Conservation (phyloP, 1,284 basidiomycete genomes). For the Ceratobasidium sp. region DNA sequence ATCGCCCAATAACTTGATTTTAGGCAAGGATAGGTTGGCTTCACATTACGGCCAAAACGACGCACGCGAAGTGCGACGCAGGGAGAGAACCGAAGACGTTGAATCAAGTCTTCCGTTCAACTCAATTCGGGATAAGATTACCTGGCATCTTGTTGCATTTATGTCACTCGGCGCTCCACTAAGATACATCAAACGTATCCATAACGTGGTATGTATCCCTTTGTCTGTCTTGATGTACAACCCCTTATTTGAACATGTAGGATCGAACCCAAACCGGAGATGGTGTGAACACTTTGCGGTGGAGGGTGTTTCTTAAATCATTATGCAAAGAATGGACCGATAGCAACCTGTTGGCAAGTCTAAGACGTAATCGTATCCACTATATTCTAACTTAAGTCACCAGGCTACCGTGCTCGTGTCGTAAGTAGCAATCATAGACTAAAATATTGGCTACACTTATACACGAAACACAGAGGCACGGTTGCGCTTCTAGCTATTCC, state of each 20-base stretch:
- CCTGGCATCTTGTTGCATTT: neutral
- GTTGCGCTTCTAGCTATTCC: constrained; percentile 10
- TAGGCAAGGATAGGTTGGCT: neutral
- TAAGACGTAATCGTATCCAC: too few relatives aligned
- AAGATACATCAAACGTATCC: neutral
- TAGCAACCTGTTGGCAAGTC: constrained; percentile 5
- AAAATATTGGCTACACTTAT: neutral
- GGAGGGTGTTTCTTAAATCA: neutral
- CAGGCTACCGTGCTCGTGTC: constrained; percentile 13
- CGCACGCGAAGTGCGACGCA: neutral
- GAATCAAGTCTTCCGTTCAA: neutral
- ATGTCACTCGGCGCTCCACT: neutral
- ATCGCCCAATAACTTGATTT: too few relatives aligned
- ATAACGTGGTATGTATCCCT: neutral
- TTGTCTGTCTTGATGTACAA: neutral
- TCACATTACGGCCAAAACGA: neutral
- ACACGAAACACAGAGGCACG: neutral
- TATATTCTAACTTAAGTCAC: too few relatives aligned
- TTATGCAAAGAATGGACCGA: constrained; percentile 8
- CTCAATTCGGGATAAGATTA: neutral
- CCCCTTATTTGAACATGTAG: neutral
- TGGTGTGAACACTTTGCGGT: constrained; percentile 5
- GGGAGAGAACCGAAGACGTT: neutral
- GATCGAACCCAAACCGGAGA: neutral
- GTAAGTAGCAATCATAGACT: neutral